Base-by-base conservation (phyloP, 805 yeast species). In the Pichia thaimueangensis region DNA sequence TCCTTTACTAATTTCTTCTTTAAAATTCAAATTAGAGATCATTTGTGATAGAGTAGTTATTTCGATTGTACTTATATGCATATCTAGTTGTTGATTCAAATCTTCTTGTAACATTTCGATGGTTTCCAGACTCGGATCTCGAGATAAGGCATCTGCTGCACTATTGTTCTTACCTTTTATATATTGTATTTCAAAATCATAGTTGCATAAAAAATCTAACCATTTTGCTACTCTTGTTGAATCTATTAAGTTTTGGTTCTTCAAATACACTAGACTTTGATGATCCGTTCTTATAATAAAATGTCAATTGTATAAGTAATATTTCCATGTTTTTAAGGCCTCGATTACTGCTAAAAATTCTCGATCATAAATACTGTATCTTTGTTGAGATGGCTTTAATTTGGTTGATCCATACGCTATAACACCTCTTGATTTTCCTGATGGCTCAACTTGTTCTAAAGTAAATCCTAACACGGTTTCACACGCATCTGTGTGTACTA, bases 141-240 rank as follows among this genome's bases (percentile, higher is more conserved):
- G 11, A 16, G 37, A 25, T 12, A 39, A n/a, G 8, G 44, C 44
- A 13, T 44, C 47, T 4, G 41, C 40, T 16, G 37, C 37, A 3
- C 41, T 35, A 11, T 42, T 38, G 12, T 19, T 12, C 12, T 22
- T 15, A 6, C 45, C 39, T 15, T 9, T 19, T 1, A 32, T 19
- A 25, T 42, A 42, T 23, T 29, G 11, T 12, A 40, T 36, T 2
- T 31, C 31, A 13, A 44, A 40, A n/a, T 41, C 45, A 30, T 22
- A 44, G 16, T 36, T 28, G 4, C 29, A 10, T 5, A 44, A 25
- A 16, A 12, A 36, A 23, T 44, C 47, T 29, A 44, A 20, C 44
- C 42, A 44, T 31, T 41, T 22, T 6, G 43, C 30, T 9, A 40
- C 17, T 34, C 44, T 27, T 20, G 17, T 28, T 10, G 25, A n/a